A percentile compares a stretch with the other conserved stretches of the same genome.
These are phyloP conservation scores for Sergeia podlipaevii DNA, from an alignment of 208 protist genomes.

Conservation along the genomic window DNA sequence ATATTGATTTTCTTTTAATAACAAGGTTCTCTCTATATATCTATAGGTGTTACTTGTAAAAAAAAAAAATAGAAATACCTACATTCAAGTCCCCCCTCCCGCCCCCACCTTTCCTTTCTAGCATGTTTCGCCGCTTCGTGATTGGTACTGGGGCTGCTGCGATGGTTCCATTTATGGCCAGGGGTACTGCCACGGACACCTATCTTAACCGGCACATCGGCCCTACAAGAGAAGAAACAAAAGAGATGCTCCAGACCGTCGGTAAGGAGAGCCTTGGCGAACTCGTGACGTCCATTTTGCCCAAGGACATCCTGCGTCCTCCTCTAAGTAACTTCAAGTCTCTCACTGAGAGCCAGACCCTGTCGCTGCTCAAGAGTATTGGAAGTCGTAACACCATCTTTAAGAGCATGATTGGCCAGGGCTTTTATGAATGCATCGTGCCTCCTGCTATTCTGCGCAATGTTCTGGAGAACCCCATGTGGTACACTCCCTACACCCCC, in stretches of 20 bases:
- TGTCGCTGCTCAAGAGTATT: conserved; percentile 49
- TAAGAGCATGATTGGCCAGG: conserved; percentile 93
- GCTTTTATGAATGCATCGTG: conserved; percentile 91
- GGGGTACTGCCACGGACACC: conserved; percentile 68
- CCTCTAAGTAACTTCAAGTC: conserved; percentile 39
- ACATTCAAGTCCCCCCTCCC: too few relatives aligned
- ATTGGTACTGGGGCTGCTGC: neutral
- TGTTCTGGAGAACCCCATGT: conserved; percentile 97
- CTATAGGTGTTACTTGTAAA: too few relatives aligned
- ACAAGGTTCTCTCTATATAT: too few relatives aligned
- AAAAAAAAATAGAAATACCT: too few relatives aligned
- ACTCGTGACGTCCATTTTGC: conserved; percentile 71
- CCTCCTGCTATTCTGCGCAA: conserved; percentile 95
- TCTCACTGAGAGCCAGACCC: conserved; percentile 67
- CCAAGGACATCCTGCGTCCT: conserved; percentile 57
- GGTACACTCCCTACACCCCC: conserved; percentile 99
- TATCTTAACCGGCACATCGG: conserved; percentile 93
- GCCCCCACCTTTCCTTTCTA: too few relatives aligned
- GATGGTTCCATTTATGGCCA: conserved; percentile 12
- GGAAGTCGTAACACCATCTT: conserved; percentile 83
- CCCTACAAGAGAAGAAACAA: conserved; percentile 72
- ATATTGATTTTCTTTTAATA: too few relatives aligned
- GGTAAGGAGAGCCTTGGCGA: conserved; percentile 72
- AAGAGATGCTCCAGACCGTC: conserved; percentile 86
- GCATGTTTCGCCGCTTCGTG: conserved; percentile 45